Conservation (phyloP, 805 yeast species). For the Wickerhamia fluorescens region DNA sequence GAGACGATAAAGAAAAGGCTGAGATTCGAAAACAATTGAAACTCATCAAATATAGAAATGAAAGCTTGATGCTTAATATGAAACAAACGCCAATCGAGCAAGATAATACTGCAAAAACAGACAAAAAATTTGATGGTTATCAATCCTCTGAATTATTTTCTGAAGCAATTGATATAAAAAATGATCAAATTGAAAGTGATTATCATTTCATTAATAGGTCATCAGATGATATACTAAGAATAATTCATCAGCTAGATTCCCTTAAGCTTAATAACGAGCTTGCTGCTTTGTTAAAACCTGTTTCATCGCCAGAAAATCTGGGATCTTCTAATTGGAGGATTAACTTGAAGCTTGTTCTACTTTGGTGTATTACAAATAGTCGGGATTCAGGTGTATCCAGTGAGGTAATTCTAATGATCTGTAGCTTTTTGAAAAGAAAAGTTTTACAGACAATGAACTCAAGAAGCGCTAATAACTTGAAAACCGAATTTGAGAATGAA, state of each 20-base stretch:
- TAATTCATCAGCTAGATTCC: conserved; percentile 32
- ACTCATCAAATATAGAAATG: conserved; percentile 59
- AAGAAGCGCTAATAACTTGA: conserved; percentile 17
- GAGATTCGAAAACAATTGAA: conserved; percentile 43
- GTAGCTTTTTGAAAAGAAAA: conserved; percentile 38
- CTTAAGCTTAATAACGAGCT: conserved; percentile 23
- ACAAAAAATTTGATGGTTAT: no score
- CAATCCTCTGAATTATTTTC: no score
- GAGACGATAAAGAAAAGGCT: conserved; percentile 18
- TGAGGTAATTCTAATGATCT: conserved; percentile 30
- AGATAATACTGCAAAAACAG: conserved; percentile 2
- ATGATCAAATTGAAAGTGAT: conserved; percentile 9
- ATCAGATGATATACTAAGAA: conserved; percentile 21
- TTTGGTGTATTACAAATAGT: conserved; percentile 36
- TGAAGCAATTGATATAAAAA: no score
- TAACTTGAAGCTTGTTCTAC: conserved; percentile 26
- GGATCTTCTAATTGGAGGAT: conserved; percentile 19
- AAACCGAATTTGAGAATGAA: conserved; percentile 39
- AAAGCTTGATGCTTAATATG: conserved; percentile 56
- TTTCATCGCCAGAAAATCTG: conserved; percentile 1
- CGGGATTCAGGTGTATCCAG: conserved; percentile 24
- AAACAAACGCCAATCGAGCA: conserved; percentile 6
- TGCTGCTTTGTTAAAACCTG: conserved; percentile 20
- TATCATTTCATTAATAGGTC: conserved; percentile 15
- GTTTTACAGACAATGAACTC: conserved; percentile 19